Conservation (phyloP, 73 alveolate genomes). For the Urostyla sp. region DNA sequence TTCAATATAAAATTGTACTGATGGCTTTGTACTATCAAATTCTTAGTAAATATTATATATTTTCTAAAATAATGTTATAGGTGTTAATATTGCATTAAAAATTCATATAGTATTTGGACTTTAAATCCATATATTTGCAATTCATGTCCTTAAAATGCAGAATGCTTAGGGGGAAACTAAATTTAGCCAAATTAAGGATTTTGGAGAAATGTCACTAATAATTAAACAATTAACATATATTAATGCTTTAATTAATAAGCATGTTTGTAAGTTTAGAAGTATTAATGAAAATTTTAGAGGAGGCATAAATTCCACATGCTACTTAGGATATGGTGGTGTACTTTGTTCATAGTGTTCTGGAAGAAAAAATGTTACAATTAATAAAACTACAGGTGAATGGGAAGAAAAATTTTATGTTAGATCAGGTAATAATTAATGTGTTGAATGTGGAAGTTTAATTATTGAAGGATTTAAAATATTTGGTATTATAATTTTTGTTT, state of each 20-base stretch:
- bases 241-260: conserved; percentile 7
- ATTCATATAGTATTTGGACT: not conserved
- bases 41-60: too few relatives aligned
- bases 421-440: conserved; percentile 1
- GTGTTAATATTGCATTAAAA: not conserved
- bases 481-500: not conserved
- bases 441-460: not conserved
- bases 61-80: not conserved
- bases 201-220: conserved; percentile 16
- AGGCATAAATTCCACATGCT: not conserved
- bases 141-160: conserved; percentile 2
- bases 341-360: not conserved
- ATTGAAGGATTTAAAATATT: not conserved
- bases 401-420: not conserved
- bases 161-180: not conserved
- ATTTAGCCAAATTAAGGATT: not conserved
- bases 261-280: conserved; percentile 3
- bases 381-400: too few relatives aligned
- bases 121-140: not conserved
- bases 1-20: too few relatives aligned
- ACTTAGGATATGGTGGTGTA: not conserved
- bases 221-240: not conserved
- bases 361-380: not conserved
- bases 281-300: not conserved
- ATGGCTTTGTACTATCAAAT: too few relatives aligned